Evolutionary conservation across 1,284 basidiomycete genomes (phyloP), one percentile per base, ranked within the genome.

Genomic region (Afroboletus lepidellus): DNA sequence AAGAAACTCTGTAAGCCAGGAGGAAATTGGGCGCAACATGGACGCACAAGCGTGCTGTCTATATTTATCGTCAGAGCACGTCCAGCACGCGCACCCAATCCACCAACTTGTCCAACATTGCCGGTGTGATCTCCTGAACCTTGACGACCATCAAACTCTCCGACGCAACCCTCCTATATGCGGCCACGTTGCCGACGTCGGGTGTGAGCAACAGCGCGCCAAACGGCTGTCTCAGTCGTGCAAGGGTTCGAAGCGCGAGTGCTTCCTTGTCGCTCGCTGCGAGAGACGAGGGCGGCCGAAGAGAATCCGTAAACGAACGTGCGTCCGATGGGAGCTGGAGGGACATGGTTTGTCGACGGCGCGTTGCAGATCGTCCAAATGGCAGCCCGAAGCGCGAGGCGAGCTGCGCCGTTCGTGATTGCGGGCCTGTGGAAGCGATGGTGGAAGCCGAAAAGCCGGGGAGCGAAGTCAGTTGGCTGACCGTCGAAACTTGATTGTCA

Each of bases 71-170:
- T 29, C 15, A 46, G 1, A 37, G 25, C 5, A 46, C 25, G 15
- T 38, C 45, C 18, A 46, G 18, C 2, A 18, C 25, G 18, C 18
- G n/a, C 1, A 42, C 24, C 3, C 32, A 33, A 0, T 43, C 29
- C 1, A 34, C 7, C 25, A 48, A 20, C n/a, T 24, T 21, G 9
- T 44, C 20, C 30, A 44, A 24, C 7, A 24, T 15, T 2, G 32
- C 9, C 2, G 32, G 30, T 5, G 43, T 44, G 16, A 44, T 44
- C 15, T 44, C 30, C 20, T 12, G 13, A 3, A 44, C 21, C 43
- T n/a, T 30, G 8, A 44, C 32, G 2, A 16, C 54, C 27, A 60
- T 49, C 30, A 30, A 3, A 16, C 44, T 46, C 20, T 41, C 58
- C 12, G 54, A 6, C 7, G 41, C 32, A 2, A 60, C 50, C 23